Conservation (phyloP, 108 stramenopile genomes). For the Phaeodactylum tricornutum region DNA sequence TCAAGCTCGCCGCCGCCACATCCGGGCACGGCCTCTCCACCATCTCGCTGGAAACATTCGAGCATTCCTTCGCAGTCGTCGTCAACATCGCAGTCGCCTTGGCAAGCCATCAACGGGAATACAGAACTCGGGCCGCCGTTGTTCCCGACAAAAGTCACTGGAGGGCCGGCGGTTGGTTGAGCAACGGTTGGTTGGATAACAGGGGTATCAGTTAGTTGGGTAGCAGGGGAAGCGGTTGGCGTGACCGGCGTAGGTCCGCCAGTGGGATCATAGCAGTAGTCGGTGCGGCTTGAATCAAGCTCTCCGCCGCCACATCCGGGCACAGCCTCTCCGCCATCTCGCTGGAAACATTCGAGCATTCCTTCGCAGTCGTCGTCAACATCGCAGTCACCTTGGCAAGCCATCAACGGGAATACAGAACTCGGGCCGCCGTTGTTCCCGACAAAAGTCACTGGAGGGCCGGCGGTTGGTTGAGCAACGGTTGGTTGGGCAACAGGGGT, state of each 20-base stretch:
- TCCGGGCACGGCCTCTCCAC: slow-evolving; percentile 30
- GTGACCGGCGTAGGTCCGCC: not conserved
- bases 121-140: not conserved
- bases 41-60: slow-evolving; percentile 25
- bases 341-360: slow-evolving; percentile 20
- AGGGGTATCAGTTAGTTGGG: too few relatives aligned
- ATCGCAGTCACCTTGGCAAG: slow-evolving; percentile 35
- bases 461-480: too few relatives aligned
- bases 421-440: slow-evolving; percentile 1
- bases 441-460: too few relatives aligned
- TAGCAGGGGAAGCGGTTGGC: too few relatives aligned
- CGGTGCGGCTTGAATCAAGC: slow-evolving; percentile 2
- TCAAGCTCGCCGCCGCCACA: slow-evolving; percentile 31
- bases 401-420: slow-evolving; percentile 13
- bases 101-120: slow-evolving; percentile 20
- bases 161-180: too few relatives aligned
- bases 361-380: slow-evolving; percentile 18
- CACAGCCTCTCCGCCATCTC: slow-evolving; percentile 25
- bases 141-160: too few relatives aligned
- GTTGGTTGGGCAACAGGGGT: too few relatives aligned
- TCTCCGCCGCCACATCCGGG: slow-evolving; percentile 24
- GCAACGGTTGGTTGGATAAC: too few relatives aligned
- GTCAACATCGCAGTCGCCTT: slow-evolving; percentile 36
- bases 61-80: slow-evolving; percentile 27
- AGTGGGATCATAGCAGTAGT: slow-evolving; percentile 15